Evolutionary conservation across 352 stramenopile genomes (phyloP), one percentile per base, ranked within the genome.

Genomic region (Globisporangium viniferum): DNA sequence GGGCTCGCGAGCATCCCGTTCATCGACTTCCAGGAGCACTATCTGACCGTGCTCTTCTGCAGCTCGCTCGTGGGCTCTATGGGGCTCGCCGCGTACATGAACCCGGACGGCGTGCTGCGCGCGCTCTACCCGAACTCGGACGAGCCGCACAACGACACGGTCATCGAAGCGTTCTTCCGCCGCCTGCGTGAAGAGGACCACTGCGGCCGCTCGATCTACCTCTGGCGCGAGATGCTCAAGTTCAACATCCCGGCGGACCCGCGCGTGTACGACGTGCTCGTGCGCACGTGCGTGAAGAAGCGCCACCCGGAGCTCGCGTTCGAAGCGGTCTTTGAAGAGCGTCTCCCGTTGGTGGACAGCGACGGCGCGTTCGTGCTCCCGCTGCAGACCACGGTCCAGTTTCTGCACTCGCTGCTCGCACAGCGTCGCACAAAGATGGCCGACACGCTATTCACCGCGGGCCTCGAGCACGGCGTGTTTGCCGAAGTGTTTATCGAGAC

Each of bases 221-320:
- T 95, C 35, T 95, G 88, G 88, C 81, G 83, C 35, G 88, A 95
- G 66, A 93, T 95, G 81, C 75, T 86, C 53, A 91, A 91, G 67
- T 82, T 81, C 49, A 81, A 76, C 39, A 76, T 94, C 29, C 66
- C 77, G n/a, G 74, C 84, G 1, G 88, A 95, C 64, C 74, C 79
- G 54, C 85, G 79, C 24, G 82, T 93, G 33, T 92, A 88, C 59
- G 88, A 95, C 62, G 80, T 95, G 44, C 67, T 95, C 41, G 84
- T 94, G 44, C 84, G 88, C 66, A 93, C 81, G 29, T 94, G 88
- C 60, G 82, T 95, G 15, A 84, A 86, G 65, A 95, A 95, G 69
- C 88, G 88, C 22, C 86, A 95, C 65, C 88, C 88, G 0, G 86
- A 94, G 53, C 74, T 94, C 10, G 86, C 83, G 29, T 92, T 86